Evolutionary conservation across 768 basidiomycete species (phyloP).

Genomic region (Podaxis sp.): DNA sequence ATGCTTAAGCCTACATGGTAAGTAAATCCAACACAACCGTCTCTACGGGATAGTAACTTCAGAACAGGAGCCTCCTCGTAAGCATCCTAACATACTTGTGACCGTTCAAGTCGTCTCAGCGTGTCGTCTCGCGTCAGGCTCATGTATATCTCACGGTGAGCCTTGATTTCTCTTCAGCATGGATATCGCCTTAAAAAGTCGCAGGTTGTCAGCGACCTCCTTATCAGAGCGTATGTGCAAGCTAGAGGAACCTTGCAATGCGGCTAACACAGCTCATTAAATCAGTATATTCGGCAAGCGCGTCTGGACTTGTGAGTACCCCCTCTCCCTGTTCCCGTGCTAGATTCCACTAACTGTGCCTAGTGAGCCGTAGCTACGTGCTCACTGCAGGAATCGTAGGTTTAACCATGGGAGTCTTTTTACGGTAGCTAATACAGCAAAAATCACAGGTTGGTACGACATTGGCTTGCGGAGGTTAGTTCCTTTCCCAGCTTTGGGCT

Average conservation of each 20-base stretch:
- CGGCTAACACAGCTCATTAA: neutral
- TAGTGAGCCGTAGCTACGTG: conserved; percentile 16
- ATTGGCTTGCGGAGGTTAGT: conserved; percentile 8
- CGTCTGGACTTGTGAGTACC: conserved; percentile 16
- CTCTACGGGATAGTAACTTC: neutral
- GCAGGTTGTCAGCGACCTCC: conserved; percentile 19
- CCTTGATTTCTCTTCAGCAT: neutral
- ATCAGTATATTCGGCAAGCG: conserved; percentile 19
- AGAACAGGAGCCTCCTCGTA: conserved; percentile 3
- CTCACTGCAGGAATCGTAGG: conserved; percentile 2
- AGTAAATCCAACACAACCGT: neutral
- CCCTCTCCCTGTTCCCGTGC: neutral
- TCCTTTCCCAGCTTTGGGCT: neutral
- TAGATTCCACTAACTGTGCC: neutral
- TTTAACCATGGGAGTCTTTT: neutral
- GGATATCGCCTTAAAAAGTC: neutral
- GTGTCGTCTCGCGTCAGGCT: neutral
- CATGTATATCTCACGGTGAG: conserved; percentile 21
- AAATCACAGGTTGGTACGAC: neutral
- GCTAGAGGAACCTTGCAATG: neutral
- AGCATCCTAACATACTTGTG: neutral
- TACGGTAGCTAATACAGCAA: neutral
- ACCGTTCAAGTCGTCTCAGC: neutral
- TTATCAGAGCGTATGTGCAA: conserved; percentile 16
- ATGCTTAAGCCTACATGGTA: conserved; percentile 27